Base-by-base conservation (phyloP, 202 grass and related monocot genomes). In the Miscanthus sacchariflorus region DNA sequence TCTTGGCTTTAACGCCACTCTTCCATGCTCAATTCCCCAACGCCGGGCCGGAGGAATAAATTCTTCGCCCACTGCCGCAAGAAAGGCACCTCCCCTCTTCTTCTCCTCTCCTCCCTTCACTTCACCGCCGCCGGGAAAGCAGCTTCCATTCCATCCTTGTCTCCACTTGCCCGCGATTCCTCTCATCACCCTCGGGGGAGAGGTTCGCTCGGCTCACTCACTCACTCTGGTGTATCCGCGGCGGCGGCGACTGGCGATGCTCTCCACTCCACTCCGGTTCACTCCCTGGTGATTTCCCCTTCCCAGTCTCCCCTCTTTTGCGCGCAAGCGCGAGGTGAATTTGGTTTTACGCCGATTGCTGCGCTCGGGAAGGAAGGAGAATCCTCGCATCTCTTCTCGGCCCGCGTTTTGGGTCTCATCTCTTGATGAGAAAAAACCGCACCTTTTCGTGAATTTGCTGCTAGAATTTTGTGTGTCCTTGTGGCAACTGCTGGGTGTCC, bases 61-160 rank as follows among this genome's bases (percentile, higher is more conserved):
- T 88, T 88, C 90, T 81, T 77, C 44, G 24, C 21, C 72, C 77
- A 45, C 90, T 72, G 86, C 71, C 64, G 42, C 81, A 76, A 81
- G 88, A 12, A 91, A 70, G 86, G 71, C 50, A 72, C 70, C 77
- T 40, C 78, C 4, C 1, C 49, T 52, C 50, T 6, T 21, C 52
- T 18, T 43, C 42, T 44, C 42, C 42, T 44, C 42, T 2, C 42
- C 9, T 10, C 8, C 7, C 58, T 3, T 43, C 35, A 44, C 56
- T 8, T 56, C 35, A 44, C 56, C 82, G 82, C 81, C 81, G 74
- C 38, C 43, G 27, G 19, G 0, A 91, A 88, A 78, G 82, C 78
- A 65, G 61, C 0, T 65, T 65, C 23, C 10, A 27, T 78, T 36
- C 77, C 18, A 56, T 27, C 52, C 52, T 78, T 74, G 85, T 85